Conservation (phyloP, 2,329 filamentous ascomycete species). For the Aureobasidium zeae region DNA sequence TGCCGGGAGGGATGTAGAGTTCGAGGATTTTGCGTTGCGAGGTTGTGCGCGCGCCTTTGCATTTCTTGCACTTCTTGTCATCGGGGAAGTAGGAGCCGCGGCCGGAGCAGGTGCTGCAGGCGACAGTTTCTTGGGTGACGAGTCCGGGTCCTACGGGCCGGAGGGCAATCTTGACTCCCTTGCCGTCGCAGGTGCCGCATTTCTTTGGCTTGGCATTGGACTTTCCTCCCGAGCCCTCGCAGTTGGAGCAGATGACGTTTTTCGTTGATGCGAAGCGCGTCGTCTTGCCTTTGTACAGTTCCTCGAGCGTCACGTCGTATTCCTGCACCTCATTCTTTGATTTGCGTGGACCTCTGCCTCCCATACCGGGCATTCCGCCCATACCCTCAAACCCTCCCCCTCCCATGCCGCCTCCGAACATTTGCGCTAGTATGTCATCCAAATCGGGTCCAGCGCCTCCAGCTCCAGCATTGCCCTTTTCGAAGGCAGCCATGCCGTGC, state of each 20-base stretch:
- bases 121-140: constrained; percentile 67
- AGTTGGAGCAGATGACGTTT: constrained; percentile 77
- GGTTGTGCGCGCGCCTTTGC: constrained; percentile 81
- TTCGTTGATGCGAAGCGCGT: constrained; percentile 95
- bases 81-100: constrained; percentile 83
- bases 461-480: constrained; percentile 55
- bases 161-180: constrained; percentile 63
- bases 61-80: constrained; percentile 98
- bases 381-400: constrained; percentile 51
- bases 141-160: constrained; percentile 79
- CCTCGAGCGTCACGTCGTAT: constrained; percentile 85
- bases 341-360: constrained; percentile 47
- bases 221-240: constrained; percentile 84
- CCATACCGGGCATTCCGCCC: constrained; percentile 28
- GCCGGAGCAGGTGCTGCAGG: constrained; percentile 76
- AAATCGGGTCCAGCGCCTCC: constrained; percentile 66
- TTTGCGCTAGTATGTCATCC: constrained; percentile 79
- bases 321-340: constrained; percentile 80
- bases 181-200: constrained; percentile 77
- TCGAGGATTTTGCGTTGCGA: constrained; percentile 91
- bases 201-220: constrained; percentile 77
- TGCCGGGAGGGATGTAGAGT: constrained; percentile 87
- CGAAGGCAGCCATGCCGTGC: constrained; percentile 93
- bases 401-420: constrained; percentile 33
- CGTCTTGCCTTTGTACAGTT: constrained; percentile 97